Conservation (phyloP, 306 rosid species). For the Hippophae gyantsensis region DNA sequence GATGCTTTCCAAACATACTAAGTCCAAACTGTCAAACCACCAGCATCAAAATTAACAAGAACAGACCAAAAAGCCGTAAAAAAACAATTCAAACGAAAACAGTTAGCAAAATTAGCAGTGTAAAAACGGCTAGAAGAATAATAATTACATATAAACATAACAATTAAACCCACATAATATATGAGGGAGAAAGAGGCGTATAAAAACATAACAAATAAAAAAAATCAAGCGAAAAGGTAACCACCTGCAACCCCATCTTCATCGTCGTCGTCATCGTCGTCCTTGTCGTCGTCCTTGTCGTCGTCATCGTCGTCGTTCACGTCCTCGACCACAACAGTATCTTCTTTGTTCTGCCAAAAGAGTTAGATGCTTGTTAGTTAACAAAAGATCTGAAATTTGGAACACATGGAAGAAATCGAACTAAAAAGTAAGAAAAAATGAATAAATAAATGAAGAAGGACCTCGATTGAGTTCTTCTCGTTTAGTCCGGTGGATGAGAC, state of each 20-base stretch:
- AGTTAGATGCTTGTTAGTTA: neutral
- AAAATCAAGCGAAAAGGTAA: no score
- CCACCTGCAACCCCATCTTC: conserved; percentile 58
- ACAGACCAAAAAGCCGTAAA: no score
- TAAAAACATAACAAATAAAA: neutral
- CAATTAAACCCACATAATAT: neutral
- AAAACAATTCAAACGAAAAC: no score
- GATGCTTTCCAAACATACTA: no score
- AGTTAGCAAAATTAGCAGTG: no score
- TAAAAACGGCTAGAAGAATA: no score
- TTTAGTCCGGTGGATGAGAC: conserved; percentile 27
- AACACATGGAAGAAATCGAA: neutral
- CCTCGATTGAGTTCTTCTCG: conserved; percentile 40
- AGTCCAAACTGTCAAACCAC: no score
- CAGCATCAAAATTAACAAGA: no score
- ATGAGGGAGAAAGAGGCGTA: neutral
- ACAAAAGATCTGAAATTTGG: neutral
- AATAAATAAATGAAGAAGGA: neutral
- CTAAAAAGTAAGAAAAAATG: neutral
- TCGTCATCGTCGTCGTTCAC: conserved; percentile 51
- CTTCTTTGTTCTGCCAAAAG: conserved; percentile 33
- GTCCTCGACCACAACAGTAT: conserved; percentile 60
- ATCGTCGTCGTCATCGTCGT: conserved; percentile 40
- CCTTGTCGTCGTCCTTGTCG: conserved; percentile 38
- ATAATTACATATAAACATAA: neutral